A percentile compares a stretch with the other conserved stretches of the same genome.
phyloP scores from a whole-genome alignment of 2,329 filamentous ascomycete species.

The Penicillium sp. region DNA sequence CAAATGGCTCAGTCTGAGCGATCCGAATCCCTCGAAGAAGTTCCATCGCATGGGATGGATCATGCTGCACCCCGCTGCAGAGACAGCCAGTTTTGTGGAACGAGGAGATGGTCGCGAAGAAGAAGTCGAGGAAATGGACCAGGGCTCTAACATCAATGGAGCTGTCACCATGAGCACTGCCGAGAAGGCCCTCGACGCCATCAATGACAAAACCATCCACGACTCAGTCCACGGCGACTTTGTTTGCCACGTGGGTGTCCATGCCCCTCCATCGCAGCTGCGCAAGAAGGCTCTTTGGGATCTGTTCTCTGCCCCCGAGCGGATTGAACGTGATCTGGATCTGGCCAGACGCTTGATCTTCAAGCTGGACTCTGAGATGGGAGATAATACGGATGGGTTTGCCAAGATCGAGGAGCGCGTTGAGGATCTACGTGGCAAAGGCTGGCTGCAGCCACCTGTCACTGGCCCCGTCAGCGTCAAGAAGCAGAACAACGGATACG shows the following conservation, averaged over 20 bases:
- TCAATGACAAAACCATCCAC: slow-evolving; percentile 96
- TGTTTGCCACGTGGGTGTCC: slow-evolving; percentile 93
- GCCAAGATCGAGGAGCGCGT: slow-evolving; percentile 82
- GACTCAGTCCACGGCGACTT: slow-evolving; percentile 93
- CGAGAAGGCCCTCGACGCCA: slow-evolving; percentile 84
- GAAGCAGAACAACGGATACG: slow-evolving; percentile 57
- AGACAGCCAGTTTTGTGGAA: slow-evolving; percentile 61
- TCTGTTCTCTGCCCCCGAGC: slow-evolving; percentile 88
- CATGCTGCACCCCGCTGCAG: slow-evolving; percentile 78
- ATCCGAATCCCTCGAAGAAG: slow-evolving; percentile 94
- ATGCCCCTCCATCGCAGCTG: slow-evolving; percentile 80
- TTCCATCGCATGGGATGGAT: slow-evolving; percentile 99
- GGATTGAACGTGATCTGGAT: slow-evolving; percentile 83
- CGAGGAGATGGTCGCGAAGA: slow-evolving; percentile 71
- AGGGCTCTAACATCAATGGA: slow-evolving; percentile 34
- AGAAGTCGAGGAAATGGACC: slow-evolving; percentile 54
- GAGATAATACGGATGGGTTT: slow-evolving; percentile 71
- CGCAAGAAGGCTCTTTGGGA: slow-evolving; percentile 97
- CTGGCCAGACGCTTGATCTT: slow-evolving; percentile 77
- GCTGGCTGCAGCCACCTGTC: slow-evolving; percentile 66
- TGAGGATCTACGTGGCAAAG: slow-evolving; percentile 72
- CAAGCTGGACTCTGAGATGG: slow-evolving; percentile 82
- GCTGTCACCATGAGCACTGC: slow-evolving; percentile 54
- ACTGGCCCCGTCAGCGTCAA: slow-evolving; percentile 42
- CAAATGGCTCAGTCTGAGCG: slow-evolving; percentile 92